phyloP scores from a whole-genome alignment of 106 monocot genomes.

The Alisma plantagoaquatica region DNA sequence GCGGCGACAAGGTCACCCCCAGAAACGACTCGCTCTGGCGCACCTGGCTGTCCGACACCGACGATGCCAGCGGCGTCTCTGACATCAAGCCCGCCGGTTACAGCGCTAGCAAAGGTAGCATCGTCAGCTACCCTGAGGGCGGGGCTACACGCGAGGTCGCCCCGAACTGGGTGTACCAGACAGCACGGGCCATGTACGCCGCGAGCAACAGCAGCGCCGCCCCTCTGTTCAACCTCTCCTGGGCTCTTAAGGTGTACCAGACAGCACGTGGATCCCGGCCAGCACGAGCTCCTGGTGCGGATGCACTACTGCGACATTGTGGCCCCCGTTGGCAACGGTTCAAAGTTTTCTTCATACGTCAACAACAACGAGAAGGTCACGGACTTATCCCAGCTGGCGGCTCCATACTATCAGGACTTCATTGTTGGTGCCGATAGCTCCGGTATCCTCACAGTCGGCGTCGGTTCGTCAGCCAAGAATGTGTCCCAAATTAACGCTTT shows the following conservation, averaged over 20 bases:
- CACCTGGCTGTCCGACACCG: conserved; percentile 21
- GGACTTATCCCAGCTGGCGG: conserved; percentile 28
- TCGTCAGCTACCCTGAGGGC: conserved; percentile 1
- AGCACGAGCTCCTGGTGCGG: conserved; percentile 2
- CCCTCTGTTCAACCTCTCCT: not conserved
- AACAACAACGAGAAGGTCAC: conserved; percentile 41
- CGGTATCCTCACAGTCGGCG: conserved; percentile 25
- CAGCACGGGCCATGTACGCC: not conserved
- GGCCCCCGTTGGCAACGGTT: conserved; percentile 48
- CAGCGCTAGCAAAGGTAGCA: not conserved
- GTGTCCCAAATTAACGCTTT: too few species aligned
- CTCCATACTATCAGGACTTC: conserved; percentile 74
- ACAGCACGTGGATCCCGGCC: conserved; percentile 16
- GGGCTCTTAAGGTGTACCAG: not conserved
- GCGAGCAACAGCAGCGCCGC: not conserved
- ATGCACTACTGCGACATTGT: conserved; percentile 22
- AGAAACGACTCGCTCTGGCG: not conserved
- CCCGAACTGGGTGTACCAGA: not conserved
- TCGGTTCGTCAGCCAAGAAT: too few species aligned
- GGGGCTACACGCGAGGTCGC: conserved; percentile 1
- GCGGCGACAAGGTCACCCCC: not conserved
- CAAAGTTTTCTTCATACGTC: conserved; percentile 46
- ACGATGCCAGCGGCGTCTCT: not conserved
- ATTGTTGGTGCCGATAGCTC: conserved; percentile 23
- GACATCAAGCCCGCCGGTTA: not conserved